Percentiles rank a stretch among this genome's conserved stretches.
Conservation (phyloP, 2,329 filamentous ascomycete species). For the Fusarium pilosicola region DNA sequence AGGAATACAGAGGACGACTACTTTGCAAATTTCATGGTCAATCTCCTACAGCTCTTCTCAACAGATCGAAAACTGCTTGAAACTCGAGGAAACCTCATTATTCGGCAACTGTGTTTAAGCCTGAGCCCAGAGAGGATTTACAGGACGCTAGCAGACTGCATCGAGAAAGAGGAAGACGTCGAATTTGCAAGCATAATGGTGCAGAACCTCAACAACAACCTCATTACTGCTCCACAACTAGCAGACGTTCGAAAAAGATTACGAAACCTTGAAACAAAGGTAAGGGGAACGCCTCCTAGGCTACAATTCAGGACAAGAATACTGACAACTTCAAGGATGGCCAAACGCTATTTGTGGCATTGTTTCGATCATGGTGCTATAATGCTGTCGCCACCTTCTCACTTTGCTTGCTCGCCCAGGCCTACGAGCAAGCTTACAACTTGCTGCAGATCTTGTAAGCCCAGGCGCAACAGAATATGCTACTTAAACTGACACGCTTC, state of each 20-base stretch:
- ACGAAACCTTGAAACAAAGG: conserved; percentile 88
- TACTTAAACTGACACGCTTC: not conserved
- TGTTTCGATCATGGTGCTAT: conserved; percentile 98
- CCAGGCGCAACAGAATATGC: not conserved
- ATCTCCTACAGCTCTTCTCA: conserved; percentile 92
- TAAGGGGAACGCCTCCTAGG: conserved; percentile 47
- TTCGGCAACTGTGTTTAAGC: conserved; percentile 91
- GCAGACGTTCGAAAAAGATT: conserved; percentile 90
- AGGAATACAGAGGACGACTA: conserved; percentile 97
- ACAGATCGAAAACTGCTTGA: conserved; percentile 92
- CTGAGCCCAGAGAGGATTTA: conserved; percentile 96
- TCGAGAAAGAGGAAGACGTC: conserved; percentile 97
- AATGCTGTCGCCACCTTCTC: conserved; percentile 98
- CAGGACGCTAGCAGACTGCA: conserved; percentile 91
- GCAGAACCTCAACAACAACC: conserved; percentile 98
- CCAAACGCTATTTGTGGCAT: conserved; percentile 91
- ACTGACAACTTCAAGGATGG: conserved; percentile 72
- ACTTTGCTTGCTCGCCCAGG: conserved; percentile 92
- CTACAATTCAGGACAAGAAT: not conserved
- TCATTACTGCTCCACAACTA: conserved; percentile 95
- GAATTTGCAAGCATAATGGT: conserved; percentile 99
- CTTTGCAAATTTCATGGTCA: conserved; percentile 98
- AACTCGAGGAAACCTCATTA: conserved; percentile 93
- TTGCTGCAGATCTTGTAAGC: conserved; percentile 91
- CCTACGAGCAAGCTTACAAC: conserved; percentile 98